A percentile compares a stretch with the other conserved stretches of the same genome.
Evolutionary conservation across 148 eudicot genomes (phyloP).

Genomic region (Spergularia marina): DNA sequence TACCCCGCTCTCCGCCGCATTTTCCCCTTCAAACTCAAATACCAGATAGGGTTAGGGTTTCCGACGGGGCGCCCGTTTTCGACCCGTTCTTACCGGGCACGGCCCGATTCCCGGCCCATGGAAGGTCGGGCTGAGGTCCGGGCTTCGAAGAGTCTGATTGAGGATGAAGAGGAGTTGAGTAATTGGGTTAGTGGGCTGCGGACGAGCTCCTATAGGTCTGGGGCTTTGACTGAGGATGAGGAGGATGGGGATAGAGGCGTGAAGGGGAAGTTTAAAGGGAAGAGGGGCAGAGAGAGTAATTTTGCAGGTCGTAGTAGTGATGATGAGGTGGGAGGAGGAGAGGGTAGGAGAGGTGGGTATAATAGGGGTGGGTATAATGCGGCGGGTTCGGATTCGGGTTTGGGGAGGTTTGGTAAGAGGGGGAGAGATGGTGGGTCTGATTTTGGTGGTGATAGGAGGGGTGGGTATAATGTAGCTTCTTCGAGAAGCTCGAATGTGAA

Average conservation of each 20-base stretch:
- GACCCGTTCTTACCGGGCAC: conserved; percentile 29
- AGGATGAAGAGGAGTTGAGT: conserved; percentile 78
- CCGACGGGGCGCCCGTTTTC: conserved; percentile 36
- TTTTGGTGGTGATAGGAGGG: neutral
- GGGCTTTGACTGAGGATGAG: conserved; percentile 45
- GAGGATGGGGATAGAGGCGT: conserved; percentile 27
- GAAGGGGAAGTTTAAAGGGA: conserved; percentile 22
- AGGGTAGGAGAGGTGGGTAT: neutral
- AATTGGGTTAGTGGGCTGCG: conserved; percentile 77
- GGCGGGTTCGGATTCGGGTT: neutral
- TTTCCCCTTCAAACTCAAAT: conserved; percentile 61
- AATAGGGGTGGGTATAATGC: neutral
- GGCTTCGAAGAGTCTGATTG: conserved; percentile 62
- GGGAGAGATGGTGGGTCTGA: neutral
- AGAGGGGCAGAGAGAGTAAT: conserved; percentile 43
- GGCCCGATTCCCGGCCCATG: conserved; percentile 25
- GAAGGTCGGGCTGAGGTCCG: conserved; percentile 3
- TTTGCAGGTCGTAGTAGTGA: conserved; percentile 24
- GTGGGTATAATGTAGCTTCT: neutral
- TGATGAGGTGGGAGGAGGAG: conserved; percentile 20
- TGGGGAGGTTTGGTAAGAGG: conserved; percentile 1
- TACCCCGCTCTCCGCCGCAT: conserved; percentile 38
- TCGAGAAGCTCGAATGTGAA: neutral
- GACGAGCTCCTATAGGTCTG: conserved; percentile 46
- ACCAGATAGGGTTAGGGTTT: conserved; percentile 28